A percentile compares a stretch with the other conserved stretches of the same genome.
Evolutionary conservation across 2,329 filamentous ascomycete genomes (phyloP).

Genomic region (Ceratocystiopsis sp.): DNA sequence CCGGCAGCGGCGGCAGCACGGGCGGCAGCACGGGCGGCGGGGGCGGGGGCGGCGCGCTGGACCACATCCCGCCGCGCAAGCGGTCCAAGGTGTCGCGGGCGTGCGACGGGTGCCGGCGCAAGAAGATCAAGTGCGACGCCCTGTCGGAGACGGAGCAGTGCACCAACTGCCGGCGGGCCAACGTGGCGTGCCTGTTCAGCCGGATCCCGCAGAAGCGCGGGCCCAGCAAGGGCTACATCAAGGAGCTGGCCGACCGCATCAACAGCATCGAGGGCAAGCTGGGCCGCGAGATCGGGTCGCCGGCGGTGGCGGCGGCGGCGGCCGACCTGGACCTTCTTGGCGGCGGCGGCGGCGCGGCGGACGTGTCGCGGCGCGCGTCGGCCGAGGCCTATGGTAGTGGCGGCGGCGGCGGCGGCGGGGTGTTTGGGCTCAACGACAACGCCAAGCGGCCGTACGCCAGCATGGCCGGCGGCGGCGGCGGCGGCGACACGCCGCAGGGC

Average conservation of each 20-base stretch:
- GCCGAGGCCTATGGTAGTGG: constrained; percentile 28
- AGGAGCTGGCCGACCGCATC: constrained; percentile 73
- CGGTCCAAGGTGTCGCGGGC: constrained; percentile 75
- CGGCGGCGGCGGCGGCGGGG: constrained; percentile 20
- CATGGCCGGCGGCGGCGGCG: no score
- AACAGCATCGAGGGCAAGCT: constrained; percentile 70
- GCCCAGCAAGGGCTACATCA: constrained; percentile 89
- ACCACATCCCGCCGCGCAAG: constrained; percentile 52
- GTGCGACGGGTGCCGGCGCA: constrained; percentile 76
- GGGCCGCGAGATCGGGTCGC: constrained; percentile 24
- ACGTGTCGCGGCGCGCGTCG: constrained; percentile 24
- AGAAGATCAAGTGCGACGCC: constrained; percentile 82
- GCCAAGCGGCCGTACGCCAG: constrained; percentile 32
- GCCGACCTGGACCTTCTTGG: constrained; percentile 4
- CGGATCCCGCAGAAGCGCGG: constrained; percentile 77
- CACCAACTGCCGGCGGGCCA: constrained; percentile 62
- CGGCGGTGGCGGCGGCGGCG: constrained; percentile 21
- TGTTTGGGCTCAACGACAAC: constrained; percentile 17
- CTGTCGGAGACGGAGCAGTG: constrained; percentile 59
- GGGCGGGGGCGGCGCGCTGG: no score
- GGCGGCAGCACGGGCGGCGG: no score
- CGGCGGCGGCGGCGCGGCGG: constrained; percentile 16
- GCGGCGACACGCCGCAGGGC: constrained; percentile 16
- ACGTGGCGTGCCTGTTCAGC: constrained; percentile 69
- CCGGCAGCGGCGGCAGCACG: no score